A percentile compares a stretch with the other conserved stretches of the same genome.
Conservation (phyloP, 2,329 filamentous ascomycete genomes). For the Trichophyton benhamiae region DNA sequence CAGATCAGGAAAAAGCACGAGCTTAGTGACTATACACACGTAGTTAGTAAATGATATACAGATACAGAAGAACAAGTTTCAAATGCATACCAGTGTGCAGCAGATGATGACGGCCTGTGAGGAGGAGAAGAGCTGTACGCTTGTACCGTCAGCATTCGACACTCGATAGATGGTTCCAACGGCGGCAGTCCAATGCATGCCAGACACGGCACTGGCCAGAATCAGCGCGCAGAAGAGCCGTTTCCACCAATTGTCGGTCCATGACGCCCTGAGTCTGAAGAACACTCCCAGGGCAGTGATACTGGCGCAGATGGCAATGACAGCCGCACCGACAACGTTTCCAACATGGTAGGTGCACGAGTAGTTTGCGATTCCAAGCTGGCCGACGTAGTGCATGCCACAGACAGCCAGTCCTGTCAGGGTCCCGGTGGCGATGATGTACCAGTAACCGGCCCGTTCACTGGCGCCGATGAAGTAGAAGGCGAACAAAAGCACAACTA, state of each 20-base stretch:
- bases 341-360: slow-evolving; percentile 46
- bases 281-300: slow-evolving; percentile 60
- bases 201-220: slow-evolving; percentile 62
- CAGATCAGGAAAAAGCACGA: slow-evolving; percentile 49
- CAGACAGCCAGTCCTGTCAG: slow-evolving; percentile 64
- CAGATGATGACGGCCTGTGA: slow-evolving; percentile 62
- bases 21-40: slow-evolving; percentile 44
- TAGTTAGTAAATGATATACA: slow-evolving; percentile 7
- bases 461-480: slow-evolving; percentile 57
- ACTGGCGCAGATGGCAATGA: slow-evolving; percentile 62
- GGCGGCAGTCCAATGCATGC: slow-evolving; percentile 78
- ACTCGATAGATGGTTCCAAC: slow-evolving; percentile 58
- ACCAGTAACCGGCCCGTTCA: slow-evolving; percentile 45
- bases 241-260: slow-evolving; percentile 71
- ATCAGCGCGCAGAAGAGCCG: slow-evolving; percentile 53
- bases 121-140: slow-evolving; percentile 38
- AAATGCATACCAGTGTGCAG: slow-evolving; percentile 46
- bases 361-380: slow-evolving; percentile 71
- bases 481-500: slow-evolving; percentile 59
- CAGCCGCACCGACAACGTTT: slow-evolving; percentile 54
- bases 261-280: slow-evolving; percentile 62
- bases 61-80: neutral
- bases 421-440: slow-evolving; percentile 51
- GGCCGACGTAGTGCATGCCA: slow-evolving; percentile 82
- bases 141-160: slow-evolving; percentile 30